Evolutionary conservation across 768 basidiomycete species (phyloP), one percentile per base, ranked within the genome.

Genomic region (Boletus eberwhitei): DNA sequence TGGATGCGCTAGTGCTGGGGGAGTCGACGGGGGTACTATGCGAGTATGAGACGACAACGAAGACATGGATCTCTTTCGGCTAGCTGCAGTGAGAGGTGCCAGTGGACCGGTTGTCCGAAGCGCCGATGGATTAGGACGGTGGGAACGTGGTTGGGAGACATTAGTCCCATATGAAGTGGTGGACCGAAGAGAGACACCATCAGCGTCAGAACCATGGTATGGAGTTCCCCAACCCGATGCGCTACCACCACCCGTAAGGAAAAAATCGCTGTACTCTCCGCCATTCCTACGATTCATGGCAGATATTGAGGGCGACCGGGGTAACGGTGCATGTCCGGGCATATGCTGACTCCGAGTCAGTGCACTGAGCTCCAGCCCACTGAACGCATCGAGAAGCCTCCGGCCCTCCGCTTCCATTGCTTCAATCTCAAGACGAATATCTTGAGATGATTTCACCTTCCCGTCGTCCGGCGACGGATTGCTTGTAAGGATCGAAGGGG

Each of bases 331-430:
- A 29, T 69, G 57, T 21, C 62, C 59, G 4, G 67, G 49, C 47
- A 22, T 44, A 8, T 67, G 59, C 40, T 68, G 71, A 55, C 54
- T 63, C 56, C 72, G 66, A 11, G 84, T 83, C 45, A 90, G 71
- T 21, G 85, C 81, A 34, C 79, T 86, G 53, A 91, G 74, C 67
- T 91, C 89, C 37, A 91, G 74, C 9, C 89, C 87, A 60, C 82
- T 88, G 68, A 91, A 91, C 4, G 88, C 88, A 63, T 91, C 89
- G 71, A 90, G 78, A 43, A 91, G 70, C 46, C 86, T 76, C 57
- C 79, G 77, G 7, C 80, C 83, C 65, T 92, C 89, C 32, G 83
- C 83, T 66, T 90, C 88, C 40, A 92, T 81, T 7, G 76, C 69
- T 54, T 78, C 73, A 40, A 92, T 87, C 61, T 90, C 86, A 42